Evolutionary conservation across 2,329 filamentous ascomycete species (phyloP).

Genomic region (Ophiostoma tasmaniense): DNA sequence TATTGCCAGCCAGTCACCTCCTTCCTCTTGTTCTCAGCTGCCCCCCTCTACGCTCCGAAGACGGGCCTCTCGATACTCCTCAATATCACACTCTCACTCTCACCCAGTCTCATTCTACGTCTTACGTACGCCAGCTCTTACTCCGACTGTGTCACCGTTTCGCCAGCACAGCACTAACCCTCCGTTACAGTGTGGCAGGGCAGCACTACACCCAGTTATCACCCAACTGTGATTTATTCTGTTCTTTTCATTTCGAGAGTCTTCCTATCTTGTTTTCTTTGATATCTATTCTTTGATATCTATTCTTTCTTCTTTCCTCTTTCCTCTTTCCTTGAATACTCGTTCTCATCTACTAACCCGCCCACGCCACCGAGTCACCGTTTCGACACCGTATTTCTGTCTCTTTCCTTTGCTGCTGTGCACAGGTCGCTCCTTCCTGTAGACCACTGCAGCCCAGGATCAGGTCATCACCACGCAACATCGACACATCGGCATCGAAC

Average conservation of each 20-base stretch:
- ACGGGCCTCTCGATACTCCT: not conserved
- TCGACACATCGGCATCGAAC: not conserved
- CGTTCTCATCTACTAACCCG: not conserved
- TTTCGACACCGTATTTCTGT: not conserved
- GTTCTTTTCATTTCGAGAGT: too few relatives aligned
- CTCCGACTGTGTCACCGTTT: not conserved
- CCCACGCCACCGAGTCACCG: not conserved
- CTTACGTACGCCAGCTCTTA: not conserved
- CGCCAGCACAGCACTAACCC: not conserved
- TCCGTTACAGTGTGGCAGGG: not conserved
- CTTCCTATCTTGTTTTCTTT: not conserved
- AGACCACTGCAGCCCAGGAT: not conserved
- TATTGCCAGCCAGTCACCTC: not conserved
- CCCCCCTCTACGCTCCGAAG: not conserved
- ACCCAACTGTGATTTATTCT: not conserved
- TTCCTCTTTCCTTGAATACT: not conserved
- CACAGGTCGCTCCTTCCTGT: not conserved
- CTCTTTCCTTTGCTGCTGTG: not conserved
- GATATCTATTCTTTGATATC: not conserved
- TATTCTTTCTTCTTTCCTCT: not conserved
- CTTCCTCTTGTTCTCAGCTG: not conserved
- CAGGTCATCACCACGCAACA: constrained; percentile 3
- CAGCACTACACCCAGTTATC: not conserved
- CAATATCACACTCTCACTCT: not conserved
- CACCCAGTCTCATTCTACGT: not conserved